phyloP scores from a whole-genome alignment of 1,284 basidiomycete species.

The Neonothopanus nambi region DNA sequence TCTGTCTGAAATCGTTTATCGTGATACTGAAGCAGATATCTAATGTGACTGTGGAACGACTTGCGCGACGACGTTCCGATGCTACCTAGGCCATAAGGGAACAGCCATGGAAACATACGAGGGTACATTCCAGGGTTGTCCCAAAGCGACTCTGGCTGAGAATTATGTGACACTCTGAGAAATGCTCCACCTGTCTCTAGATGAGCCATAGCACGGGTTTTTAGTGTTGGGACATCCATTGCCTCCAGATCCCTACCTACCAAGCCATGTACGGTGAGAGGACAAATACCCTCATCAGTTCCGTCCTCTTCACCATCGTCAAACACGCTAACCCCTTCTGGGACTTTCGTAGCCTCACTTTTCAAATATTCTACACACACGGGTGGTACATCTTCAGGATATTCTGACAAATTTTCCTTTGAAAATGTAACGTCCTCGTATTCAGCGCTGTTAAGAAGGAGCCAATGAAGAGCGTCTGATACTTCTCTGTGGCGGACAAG shows the following conservation, averaged over 20 bases:
- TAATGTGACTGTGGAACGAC: slow-evolving; percentile 22
- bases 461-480: slow-evolving; percentile 28
- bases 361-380: not conserved
- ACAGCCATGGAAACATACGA: slow-evolving; percentile 37
- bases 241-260: slow-evolving; percentile 14
- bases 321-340: not conserved
- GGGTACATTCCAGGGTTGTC: slow-evolving; percentile 34
- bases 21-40: slow-evolving; percentile 28
- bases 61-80: slow-evolving; percentile 25
- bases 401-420: not conserved
- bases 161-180: slow-evolving; percentile 17
- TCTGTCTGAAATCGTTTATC: slow-evolving; percentile 33
- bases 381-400: not conserved
- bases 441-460: slow-evolving; percentile 30
- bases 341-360: not conserved
- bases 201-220: slow-evolving; percentile 23
- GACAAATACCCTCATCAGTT: slow-evolving; percentile 18
- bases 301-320: slow-evolving; percentile 16
- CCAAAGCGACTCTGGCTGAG: slow-evolving; percentile 29
- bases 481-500: slow-evolving; percentile 25
- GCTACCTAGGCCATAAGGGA: slow-evolving; percentile 28
- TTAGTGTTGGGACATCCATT: not conserved
- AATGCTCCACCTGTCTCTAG: slow-evolving; percentile 20
- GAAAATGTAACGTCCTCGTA: slow-evolving; percentile 28
- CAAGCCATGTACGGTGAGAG: slow-evolving; percentile 22